A percentile compares a stretch with the other conserved stretches of the same genome.
Conservation (phyloP, 495 filamentous ascomycete species). For the Neurospora tetrasperma region DNA sequence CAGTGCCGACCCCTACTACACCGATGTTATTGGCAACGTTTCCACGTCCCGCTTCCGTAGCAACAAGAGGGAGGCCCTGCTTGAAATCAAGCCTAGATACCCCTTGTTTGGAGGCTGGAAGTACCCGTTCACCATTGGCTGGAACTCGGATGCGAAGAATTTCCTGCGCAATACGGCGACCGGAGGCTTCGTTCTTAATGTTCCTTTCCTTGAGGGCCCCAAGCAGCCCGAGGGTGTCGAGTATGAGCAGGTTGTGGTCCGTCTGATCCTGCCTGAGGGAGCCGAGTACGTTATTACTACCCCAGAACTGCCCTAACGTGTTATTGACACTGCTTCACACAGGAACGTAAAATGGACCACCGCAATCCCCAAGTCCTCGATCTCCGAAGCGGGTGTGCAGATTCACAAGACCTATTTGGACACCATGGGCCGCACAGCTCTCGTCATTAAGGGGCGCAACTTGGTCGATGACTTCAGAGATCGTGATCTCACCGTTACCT, state of each 20-base stretch:
- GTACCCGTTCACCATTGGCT: conserved; percentile 89
- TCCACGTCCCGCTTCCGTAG: conserved; percentile 84
- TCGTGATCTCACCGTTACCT: conserved; percentile 74
- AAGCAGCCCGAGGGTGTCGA: conserved; percentile 73
- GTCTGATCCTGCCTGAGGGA: conserved; percentile 83
- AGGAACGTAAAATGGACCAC: conserved; percentile 63
- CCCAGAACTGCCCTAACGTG: neutral
- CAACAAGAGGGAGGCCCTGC: conserved; percentile 62
- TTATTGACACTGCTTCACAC: conserved; percentile 1
- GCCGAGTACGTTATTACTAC: conserved; percentile 55
- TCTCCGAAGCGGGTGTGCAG: conserved; percentile 43
- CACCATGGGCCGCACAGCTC: conserved; percentile 74
- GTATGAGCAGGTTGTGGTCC: conserved; percentile 71
- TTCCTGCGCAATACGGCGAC: conserved; percentile 57
- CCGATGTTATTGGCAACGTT: conserved; percentile 94
- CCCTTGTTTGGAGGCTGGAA: conserved; percentile 96
- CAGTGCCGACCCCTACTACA: conserved; percentile 80
- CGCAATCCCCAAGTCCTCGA: conserved; percentile 46
- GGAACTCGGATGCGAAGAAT: conserved; percentile 72
- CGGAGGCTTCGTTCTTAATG: conserved; percentile 73
- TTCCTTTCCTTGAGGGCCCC: conserved; percentile 92
- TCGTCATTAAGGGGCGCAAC: conserved; percentile 73
- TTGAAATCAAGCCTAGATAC: conserved; percentile 87
- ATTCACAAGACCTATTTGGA: conserved; percentile 77
- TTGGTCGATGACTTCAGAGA: conserved; percentile 82